phyloP scores from a whole-genome alignment of 768 basidiomycete species.

The Hebeloma cylindrosporum region DNA sequence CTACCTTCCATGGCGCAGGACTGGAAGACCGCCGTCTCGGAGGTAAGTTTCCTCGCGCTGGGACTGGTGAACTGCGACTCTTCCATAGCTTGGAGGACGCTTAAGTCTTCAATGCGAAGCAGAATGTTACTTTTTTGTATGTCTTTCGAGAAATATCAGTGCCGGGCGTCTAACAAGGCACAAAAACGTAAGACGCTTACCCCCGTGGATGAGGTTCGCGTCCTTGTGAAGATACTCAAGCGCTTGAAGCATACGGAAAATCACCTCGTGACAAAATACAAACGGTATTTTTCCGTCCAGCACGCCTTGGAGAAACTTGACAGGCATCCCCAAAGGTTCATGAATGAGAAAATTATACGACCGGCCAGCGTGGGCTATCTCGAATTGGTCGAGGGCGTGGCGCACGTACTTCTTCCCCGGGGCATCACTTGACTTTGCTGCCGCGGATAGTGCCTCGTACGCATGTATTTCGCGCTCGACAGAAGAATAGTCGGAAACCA shows the following conservation, averaged over 20 bases:
- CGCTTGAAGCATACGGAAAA: conserved; percentile 10
- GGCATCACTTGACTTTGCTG: not conserved
- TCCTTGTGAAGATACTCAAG: conserved; percentile 15
- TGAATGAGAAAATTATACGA: conserved; percentile 13
- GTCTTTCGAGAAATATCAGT: conserved; percentile 9
- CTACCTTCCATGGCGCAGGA: conserved; percentile 9
- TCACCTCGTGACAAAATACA: not conserved
- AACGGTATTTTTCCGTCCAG: not conserved
- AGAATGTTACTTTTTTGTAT: conserved; percentile 20
- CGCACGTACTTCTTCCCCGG: conserved; percentile 7
- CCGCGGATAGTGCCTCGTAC: conserved; percentile 5
- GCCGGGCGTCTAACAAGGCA: not conserved
- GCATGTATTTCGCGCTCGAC: conserved; percentile 10
- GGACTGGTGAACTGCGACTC: conserved; percentile 14
- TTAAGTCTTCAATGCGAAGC: conserved; percentile 15
- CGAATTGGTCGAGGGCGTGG: conserved; percentile 12
- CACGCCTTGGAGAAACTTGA: conserved; percentile 4
- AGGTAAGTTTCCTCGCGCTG: conserved; percentile 14
- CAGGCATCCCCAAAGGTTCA: conserved; percentile 7
- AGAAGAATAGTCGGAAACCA: conserved; percentile 13
- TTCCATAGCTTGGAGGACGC: conserved; percentile 14
- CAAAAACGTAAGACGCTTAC: no score
- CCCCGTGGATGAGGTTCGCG: conserved; percentile 19
- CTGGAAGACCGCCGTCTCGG: conserved; percentile 14
- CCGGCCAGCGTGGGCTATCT: conserved; percentile 4